Percentiles rank a stretch among this genome's conserved stretches.
These are phyloP conservation scores for Aegle marmelos DNA, from an alignment of 345 rosid genomes.

Conservation along the genomic window DNA sequence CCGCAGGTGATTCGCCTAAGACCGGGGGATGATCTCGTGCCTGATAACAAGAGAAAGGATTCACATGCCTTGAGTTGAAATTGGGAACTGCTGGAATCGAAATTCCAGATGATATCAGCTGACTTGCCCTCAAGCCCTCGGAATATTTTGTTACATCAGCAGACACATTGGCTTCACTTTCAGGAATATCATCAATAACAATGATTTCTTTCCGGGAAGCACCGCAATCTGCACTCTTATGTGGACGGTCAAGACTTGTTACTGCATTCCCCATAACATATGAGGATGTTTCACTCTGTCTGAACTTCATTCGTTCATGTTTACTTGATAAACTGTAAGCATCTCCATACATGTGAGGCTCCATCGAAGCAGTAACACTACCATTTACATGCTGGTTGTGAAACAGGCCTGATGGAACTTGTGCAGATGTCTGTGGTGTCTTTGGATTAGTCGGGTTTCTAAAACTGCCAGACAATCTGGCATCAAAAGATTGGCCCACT, in stretches of 20 bases:
- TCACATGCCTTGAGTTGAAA: constrained; percentile 22
- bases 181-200: constrained; percentile 50
- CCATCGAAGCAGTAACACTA: constrained; percentile 24
- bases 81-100: constrained; percentile 18
- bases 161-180: constrained; percentile 24
- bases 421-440: constrained; percentile 23
- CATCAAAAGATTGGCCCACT: constrained; percentile 29
- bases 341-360: constrained; percentile 24
- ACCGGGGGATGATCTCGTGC: constrained; percentile 26
- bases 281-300: constrained; percentile 14
- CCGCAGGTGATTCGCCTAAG: constrained; percentile 17
- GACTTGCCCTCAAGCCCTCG: constrained; percentile 25
- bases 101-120: constrained; percentile 23
- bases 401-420: constrained; percentile 31
- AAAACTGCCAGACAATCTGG: constrained; percentile 21
- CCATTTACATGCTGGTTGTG: constrained; percentile 14
- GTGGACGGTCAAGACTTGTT: constrained; percentile 13
- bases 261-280: constrained; percentile 13
- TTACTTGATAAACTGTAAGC: constrained; percentile 19
- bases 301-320: constrained; percentile 22
- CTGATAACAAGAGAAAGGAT: constrained; percentile 31
- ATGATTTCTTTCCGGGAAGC: constrained; percentile 39
- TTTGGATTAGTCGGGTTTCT: constrained; percentile 15
- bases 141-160: constrained; percentile 18
- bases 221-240: constrained; percentile 23